These are phyloP conservation scores for Shiraia sp. DNA, from an alignment of 2,329 filamentous ascomycete species.

Conservation along the genomic window DNA sequence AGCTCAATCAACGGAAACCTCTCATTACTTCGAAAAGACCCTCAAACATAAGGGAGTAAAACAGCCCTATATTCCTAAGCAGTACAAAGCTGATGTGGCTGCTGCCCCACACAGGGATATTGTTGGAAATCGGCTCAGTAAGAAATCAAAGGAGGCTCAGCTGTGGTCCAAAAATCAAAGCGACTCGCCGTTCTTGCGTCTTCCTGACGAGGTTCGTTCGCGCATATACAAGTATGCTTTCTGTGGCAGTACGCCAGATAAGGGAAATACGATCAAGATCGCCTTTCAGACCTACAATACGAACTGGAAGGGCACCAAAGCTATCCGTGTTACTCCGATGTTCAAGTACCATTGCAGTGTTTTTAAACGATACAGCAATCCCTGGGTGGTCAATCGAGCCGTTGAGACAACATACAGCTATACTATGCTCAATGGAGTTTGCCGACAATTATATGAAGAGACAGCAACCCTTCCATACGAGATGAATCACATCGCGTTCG, in stretches of 20 bases:
- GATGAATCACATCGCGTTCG: slow-evolving; percentile 28
- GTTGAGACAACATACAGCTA: slow-evolving; percentile 10
- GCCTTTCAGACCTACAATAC: slow-evolving; percentile 24
- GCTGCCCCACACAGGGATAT: slow-evolving; percentile 13
- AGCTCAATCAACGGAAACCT: slow-evolving; percentile 6
- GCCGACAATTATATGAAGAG: slow-evolving; percentile 36
- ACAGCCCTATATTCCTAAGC: slow-evolving; percentile 13
- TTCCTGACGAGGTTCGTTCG: slow-evolving; percentile 26
- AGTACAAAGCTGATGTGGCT: slow-evolving; percentile 14
- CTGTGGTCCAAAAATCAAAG: slow-evolving; percentile 30
- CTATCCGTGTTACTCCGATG: slow-evolving; percentile 7
- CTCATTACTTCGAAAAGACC: slow-evolving; percentile 8
- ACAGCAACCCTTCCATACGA: slow-evolving; percentile 31
- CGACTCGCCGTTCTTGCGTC: slow-evolving; percentile 26
- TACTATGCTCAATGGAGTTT: slow-evolving; percentile 29
- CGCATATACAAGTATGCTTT: slow-evolving; percentile 25
- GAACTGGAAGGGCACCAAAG: neutral
- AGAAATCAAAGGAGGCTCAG: slow-evolving; percentile 13
- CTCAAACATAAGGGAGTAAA: slow-evolving; percentile 11
- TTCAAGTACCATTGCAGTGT: slow-evolving; percentile 30
- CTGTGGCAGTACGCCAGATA: slow-evolving; percentile 7
- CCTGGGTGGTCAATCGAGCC: slow-evolving; percentile 8
- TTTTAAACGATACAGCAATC: slow-evolving; percentile 12
- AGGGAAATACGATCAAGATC: slow-evolving; percentile 29
- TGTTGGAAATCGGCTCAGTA: slow-evolving; percentile 7